Conservation (phyloP, 345 rosid genomes). For the Lepidium africanum region DNA sequence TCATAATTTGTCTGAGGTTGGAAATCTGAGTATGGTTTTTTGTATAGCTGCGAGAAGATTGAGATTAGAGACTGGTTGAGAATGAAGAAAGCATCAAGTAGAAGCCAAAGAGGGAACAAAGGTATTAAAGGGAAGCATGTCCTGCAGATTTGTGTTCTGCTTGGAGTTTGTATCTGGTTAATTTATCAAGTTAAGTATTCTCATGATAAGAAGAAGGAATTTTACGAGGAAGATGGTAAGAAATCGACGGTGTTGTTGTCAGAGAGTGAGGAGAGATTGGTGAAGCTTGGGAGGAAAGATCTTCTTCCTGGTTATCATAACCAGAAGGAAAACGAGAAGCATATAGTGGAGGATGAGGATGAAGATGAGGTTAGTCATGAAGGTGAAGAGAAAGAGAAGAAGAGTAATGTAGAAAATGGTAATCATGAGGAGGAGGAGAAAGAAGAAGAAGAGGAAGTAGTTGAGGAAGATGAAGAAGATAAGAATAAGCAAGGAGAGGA, state of each 20-base stretch:
- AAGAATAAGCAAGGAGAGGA: constrained; percentile 40
- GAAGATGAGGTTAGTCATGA: constrained; percentile 24
- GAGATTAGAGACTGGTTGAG: constrained; percentile 1
- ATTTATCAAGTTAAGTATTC: constrained; percentile 88
- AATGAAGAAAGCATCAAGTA: constrained; percentile 55
- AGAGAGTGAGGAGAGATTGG: constrained; percentile 22
- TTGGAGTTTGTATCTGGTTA: constrained; percentile 82
- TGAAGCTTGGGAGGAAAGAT: constrained; percentile 75
- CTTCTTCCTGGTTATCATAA: constrained; percentile 37
- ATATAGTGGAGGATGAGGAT: constrained; percentile 37
- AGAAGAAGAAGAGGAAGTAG: constrained; percentile 26
- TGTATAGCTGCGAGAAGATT: constrained; percentile 13
- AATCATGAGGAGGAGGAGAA: constrained; percentile 31
- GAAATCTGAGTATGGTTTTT: background rate
- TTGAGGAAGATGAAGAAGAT: constrained; percentile 35
- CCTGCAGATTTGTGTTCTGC: constrained; percentile 67
- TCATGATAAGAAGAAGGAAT: constrained; percentile 77
- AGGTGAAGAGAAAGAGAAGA: constrained; percentile 30
- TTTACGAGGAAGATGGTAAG: constrained; percentile 41
- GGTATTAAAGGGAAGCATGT: constrained; percentile 60
- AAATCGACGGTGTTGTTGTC: constrained; percentile 23
- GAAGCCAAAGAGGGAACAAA: constrained; percentile 63
- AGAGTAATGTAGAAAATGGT: constrained; percentile 9
- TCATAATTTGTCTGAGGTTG: background rate
- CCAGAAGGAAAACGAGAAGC: constrained; percentile 41